Evolutionary conservation across 176 grass and related monocot genomes (phyloP), one percentile per base, ranked within the genome.

Genomic region (Secale cereale): DNA sequence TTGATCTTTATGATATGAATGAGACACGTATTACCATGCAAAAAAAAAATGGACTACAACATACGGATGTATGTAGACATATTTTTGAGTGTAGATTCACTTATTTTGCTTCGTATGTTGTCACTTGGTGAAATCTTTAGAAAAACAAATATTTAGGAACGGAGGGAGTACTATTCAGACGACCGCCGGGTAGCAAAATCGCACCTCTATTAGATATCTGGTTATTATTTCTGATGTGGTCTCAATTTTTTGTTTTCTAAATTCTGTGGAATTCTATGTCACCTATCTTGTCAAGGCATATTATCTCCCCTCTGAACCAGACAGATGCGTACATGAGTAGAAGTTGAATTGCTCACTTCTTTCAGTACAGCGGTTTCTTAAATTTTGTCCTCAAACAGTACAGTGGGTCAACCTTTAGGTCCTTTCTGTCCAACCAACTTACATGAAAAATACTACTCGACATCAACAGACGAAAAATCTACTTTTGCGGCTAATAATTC

Each of bases 371-470:
- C 72, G 30, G 8, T 20, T 12, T 17, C 16, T 1, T 0, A 4
- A 28, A 22, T 31, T 76, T 19, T 54, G 43, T 85, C 72, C 15
- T 37, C 30, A 65, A 77, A 11, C 19, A 28, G 28, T 37, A 66
- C 15, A 27, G 17, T 50, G 22, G 16, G 37, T 41, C 13, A 77
- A 56, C 40, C 30, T 43, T 57, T 83, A 45, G 48, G 69, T 11
- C 65, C 14, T 82, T 82, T 78, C 20, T 66, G 79, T 65, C 57
- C 79, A 90, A 73, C 65, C 30, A 82, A 78, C 74, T 16, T 39
- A 11, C 27, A 78, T 54, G 65, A n/a, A 86, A 77, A 78, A 10
- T 5, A 82, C n/a, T n/a, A 52, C 39, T 77, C 16, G 86, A 82
- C 23, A 14, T 39, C 4, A 33, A 7, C 23, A 9, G 59, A 77